Percentiles rank a stretch among this genome's conserved stretches.
phyloP scores from a whole-genome alignment of 23 red algal species.

The Gracilariopsis chorda region DNA sequence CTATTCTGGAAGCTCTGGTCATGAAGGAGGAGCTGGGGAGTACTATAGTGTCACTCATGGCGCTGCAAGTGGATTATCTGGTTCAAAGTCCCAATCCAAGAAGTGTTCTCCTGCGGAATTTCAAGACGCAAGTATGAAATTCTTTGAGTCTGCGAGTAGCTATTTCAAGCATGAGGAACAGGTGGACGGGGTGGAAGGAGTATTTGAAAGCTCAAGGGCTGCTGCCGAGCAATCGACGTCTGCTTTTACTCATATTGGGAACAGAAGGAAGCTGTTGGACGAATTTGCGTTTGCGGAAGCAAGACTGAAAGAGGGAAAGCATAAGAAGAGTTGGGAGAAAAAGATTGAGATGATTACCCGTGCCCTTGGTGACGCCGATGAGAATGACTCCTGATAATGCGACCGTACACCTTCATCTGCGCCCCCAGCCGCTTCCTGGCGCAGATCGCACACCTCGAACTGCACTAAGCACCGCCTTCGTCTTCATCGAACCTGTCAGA shows the following conservation, averaged over 20 bases:
- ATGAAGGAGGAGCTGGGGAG: neutral
- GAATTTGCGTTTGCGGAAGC: neutral
- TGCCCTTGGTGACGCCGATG: too few relatives aligned
- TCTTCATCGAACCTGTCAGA: too few relatives aligned
- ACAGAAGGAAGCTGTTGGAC: neutral
- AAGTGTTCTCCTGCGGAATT: neutral
- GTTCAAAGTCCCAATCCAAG: neutral
- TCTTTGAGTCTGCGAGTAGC: neutral
- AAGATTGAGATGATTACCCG: too few relatives aligned
- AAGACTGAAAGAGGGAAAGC: neutral
- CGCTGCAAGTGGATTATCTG: neutral
- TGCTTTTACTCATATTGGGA: neutral
- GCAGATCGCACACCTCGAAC: too few relatives aligned
- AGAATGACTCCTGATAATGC: too few relatives aligned
- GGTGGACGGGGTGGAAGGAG: neutral
- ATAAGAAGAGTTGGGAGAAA: neutral
- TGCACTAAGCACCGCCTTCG: too few relatives aligned
- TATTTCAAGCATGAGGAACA: neutral
- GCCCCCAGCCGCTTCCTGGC: too few relatives aligned
- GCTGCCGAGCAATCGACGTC: neutral
- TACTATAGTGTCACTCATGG: neutral
- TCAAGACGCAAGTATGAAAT: neutral
- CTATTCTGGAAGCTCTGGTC: neutral
- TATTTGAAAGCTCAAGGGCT: neutral
- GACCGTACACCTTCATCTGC: too few relatives aligned